phyloP scores from a whole-genome alignment of 2,329 filamentous ascomycete genomes.

The Graphium sp. region DNA sequence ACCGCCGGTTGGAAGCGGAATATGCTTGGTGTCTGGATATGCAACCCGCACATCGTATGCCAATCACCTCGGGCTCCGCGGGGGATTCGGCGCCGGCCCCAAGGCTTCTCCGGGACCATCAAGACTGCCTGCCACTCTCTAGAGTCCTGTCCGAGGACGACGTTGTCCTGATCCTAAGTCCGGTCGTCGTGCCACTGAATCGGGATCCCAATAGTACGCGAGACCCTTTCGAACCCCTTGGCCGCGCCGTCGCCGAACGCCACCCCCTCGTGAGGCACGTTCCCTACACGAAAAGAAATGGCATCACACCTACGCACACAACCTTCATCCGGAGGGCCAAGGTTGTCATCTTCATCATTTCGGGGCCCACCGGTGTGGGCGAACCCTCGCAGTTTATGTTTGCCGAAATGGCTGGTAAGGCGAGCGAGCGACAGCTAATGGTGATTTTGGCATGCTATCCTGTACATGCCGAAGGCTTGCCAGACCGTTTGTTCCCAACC shows the following conservation, averaged over 20 bases:
- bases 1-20: constrained; percentile 1
- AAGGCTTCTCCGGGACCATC: constrained; percentile 21
- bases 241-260: constrained; percentile 40
- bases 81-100: constrained; percentile 8
- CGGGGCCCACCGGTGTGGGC: constrained; percentile 24
- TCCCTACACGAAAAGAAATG: constrained; percentile 47
- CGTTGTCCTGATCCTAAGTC: constrained; percentile 44
- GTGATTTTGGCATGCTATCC: constrained; percentile 35
- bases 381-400: constrained; percentile 34
- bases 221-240: constrained; percentile 61
- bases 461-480: no score
- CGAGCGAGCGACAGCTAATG: constrained; percentile 29
- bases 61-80: constrained; percentile 4
- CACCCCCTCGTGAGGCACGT: constrained; percentile 52
- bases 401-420: constrained; percentile 23
- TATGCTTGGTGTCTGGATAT: no score
- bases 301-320: constrained; percentile 46
- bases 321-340: constrained; percentile 44
- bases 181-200: constrained; percentile 29
- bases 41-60: no score
- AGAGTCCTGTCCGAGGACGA: constrained; percentile 26
- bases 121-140: constrained; percentile 27
- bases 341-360: constrained; percentile 43
- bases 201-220: constrained; percentile 21
- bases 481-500: no score